Conservation (phyloP, 768 basidiomycete genomes). For the Amanita thiersii region DNA sequence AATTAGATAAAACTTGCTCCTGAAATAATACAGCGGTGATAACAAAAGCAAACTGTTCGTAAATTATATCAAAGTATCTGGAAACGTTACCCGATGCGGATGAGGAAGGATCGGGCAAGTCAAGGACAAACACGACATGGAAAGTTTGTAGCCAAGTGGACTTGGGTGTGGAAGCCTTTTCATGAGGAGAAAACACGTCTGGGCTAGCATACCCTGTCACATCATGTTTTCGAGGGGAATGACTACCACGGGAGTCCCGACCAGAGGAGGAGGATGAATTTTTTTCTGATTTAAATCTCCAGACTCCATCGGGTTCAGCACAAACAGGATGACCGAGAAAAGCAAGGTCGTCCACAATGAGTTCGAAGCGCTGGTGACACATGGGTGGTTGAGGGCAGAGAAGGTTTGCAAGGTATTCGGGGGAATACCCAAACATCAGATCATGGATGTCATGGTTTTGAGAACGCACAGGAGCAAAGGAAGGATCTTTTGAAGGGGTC, state of each 20-base stretch:
- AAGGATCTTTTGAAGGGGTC: slow-evolving; percentile 40
- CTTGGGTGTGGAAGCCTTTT: slow-evolving; percentile 23
- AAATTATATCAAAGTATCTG: slow-evolving; percentile 80
- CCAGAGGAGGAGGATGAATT: slow-evolving; percentile 42
- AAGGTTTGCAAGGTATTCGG: slow-evolving; percentile 74
- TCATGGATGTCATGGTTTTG: slow-evolving; percentile 47
- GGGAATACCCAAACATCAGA: slow-evolving; percentile 68
- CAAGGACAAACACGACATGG: slow-evolving; percentile 81
- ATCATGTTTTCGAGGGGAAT: slow-evolving; percentile 25
- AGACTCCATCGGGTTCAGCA: slow-evolving; percentile 60
- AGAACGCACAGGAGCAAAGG: slow-evolving; percentile 25
- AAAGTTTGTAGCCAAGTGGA: slow-evolving; percentile 64
- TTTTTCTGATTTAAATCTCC: slow-evolving; percentile 69
- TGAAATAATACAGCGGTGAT: slow-evolving; percentile 89
- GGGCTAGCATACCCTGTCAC: slow-evolving; percentile 18
- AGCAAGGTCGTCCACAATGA: slow-evolving; percentile 83
- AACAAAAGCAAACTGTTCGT: slow-evolving; percentile 84
- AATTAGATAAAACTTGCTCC: slow-evolving; percentile 82
- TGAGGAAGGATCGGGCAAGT: slow-evolving; percentile 85
- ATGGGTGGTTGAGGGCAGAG: slow-evolving; percentile 71
- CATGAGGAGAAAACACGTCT: slow-evolving; percentile 21
- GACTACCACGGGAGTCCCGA: slow-evolving; percentile 38
- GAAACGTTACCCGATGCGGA: slow-evolving; percentile 69
- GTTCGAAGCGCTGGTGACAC: slow-evolving; percentile 93
- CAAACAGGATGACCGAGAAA: slow-evolving; percentile 96